phyloP scores from a whole-genome alignment of 2,329 filamentous ascomycete genomes.

The Cercospora beticola region DNA sequence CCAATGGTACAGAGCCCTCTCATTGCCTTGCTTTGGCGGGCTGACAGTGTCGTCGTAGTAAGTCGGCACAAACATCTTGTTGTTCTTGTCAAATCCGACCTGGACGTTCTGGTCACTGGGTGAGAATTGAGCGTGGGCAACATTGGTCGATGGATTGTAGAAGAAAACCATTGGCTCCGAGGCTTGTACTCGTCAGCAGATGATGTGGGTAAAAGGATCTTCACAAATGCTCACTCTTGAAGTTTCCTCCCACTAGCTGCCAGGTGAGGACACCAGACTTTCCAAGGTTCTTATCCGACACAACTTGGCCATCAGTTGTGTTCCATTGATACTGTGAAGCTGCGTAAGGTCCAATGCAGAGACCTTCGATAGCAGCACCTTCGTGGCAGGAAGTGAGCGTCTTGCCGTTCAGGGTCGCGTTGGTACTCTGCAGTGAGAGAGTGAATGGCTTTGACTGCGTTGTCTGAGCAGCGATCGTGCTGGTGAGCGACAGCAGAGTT shows the following conservation, averaged over 20 bases:
- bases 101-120: constrained; percentile 30
- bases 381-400: constrained; percentile 48
- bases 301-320: constrained; percentile 19
- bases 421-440: constrained; percentile 43
- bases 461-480: constrained; percentile 33
- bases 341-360: constrained; percentile 40
- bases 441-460: constrained; percentile 46
- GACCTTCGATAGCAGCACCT: constrained; percentile 50
- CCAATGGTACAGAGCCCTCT: constrained; percentile 45
- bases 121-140: constrained; percentile 45
- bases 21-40: constrained; percentile 33
- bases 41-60: constrained; percentile 43
- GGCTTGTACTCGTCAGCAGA: constrained; percentile 4
- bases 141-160: constrained; percentile 43
- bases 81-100: constrained; percentile 44
- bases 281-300: constrained; percentile 36
- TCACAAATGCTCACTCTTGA: constrained; percentile 16
- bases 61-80: constrained; percentile 42
- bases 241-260: constrained; percentile 37
- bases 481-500: constrained; percentile 28
- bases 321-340: constrained; percentile 27
- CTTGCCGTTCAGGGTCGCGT: constrained; percentile 41
- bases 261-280: constrained; percentile 33
- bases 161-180: constrained; percentile 37
- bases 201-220: constrained; percentile 1